These are phyloP conservation scores for Didymellaceae sp. DNA, from an alignment of 2,329 filamentous ascomycete genomes.

Conservation along the genomic window DNA sequence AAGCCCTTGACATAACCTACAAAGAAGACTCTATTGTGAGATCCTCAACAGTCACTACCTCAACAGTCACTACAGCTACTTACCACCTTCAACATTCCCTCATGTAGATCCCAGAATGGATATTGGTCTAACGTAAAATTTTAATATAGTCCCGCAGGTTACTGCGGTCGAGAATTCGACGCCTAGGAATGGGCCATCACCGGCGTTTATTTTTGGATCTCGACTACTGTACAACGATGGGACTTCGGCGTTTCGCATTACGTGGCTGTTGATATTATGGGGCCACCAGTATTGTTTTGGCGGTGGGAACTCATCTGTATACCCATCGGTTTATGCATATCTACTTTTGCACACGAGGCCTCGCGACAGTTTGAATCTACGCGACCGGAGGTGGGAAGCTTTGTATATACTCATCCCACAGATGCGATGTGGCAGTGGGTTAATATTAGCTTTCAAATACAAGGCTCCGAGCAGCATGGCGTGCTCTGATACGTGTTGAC, in stretches of 20 bases:
- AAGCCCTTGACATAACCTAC: not conserved
- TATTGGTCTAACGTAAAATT: constrained; percentile 5
- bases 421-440: constrained; percentile 1
- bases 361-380: constrained; percentile 11
- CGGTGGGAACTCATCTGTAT: constrained; percentile 41
- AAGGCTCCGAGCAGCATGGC: constrained; percentile 15
- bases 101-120: not conserved
- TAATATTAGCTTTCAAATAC: constrained; percentile 12
- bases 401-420: constrained; percentile 12
- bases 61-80: constrained; percentile 10
- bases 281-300: constrained; percentile 20
- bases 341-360: constrained; percentile 21
- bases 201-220: not conserved
- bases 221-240: constrained; percentile 15
- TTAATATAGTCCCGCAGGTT: constrained; percentile 9
- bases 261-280: constrained; percentile 11
- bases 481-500: no score
- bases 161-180: constrained; percentile 11
- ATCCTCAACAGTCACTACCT: not conserved
- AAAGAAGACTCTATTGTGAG: not conserved
- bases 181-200: constrained; percentile 11
- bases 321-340: constrained; percentile 39
- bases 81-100: constrained; percentile 7
- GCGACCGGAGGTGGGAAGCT: not conserved
- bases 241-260: constrained; percentile 27